A percentile compares a stretch with the other conserved stretches of the same genome.
These are phyloP conservation scores for Eimeria maxima DNA, from an alignment of 169 alveolate species.

Conservation along the genomic window DNA sequence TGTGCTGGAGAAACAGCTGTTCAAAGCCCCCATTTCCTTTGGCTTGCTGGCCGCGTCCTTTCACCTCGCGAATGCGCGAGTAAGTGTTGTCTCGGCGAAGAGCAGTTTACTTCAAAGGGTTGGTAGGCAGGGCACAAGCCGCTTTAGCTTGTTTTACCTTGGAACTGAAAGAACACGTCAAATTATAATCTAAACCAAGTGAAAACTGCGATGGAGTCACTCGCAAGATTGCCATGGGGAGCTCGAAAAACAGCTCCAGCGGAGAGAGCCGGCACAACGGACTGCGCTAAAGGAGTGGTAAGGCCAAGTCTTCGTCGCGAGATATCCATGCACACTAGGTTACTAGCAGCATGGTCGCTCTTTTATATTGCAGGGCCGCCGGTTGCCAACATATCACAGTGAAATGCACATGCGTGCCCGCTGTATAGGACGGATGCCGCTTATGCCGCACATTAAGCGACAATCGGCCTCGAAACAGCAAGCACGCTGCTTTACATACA, in stretches of 20 bases:
- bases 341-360: background rate
- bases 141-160: background rate
- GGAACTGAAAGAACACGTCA: background rate
- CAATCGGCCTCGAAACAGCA: background rate
- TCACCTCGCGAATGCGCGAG: conserved; percentile 7
- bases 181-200: background rate
- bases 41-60: background rate
- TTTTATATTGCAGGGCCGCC: background rate
- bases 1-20: conserved; percentile 57
- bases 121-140: background rate
- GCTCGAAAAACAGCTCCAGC: conserved; percentile 16
- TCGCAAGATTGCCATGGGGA: conserved; percentile 27
- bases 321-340: conserved; percentile 4
- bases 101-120: background rate
- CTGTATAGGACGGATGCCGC: conserved; percentile 9
- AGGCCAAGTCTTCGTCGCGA: background rate
- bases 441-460: background rate
- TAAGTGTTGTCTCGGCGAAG: background rate
- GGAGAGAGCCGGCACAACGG: conserved; percentile 15
- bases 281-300: background rate
- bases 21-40: conserved; percentile 45
- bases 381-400: background rate
- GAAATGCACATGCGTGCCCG: background rate
- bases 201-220: conserved; percentile 5
- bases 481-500: background rate